Evolutionary conservation across 495 filamentous ascomycete species (phyloP).

Genomic region (Bathelium albidoporum): DNA sequence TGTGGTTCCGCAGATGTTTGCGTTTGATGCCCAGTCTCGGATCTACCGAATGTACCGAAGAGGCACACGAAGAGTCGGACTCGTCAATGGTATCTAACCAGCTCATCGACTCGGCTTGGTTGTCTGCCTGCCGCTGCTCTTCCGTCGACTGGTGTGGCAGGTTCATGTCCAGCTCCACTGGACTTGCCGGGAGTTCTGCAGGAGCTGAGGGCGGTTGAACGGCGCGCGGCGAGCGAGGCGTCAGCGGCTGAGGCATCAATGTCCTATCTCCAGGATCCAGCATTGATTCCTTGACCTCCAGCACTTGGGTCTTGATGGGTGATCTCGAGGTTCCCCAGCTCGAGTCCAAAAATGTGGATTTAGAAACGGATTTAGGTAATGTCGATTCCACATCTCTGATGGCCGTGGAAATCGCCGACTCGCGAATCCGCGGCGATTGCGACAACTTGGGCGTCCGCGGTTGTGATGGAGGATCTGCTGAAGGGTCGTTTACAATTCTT

Average conservation of each 20-base stretch:
- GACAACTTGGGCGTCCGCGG: constrained; percentile 14
- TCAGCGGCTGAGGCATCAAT: constrained; percentile 58
- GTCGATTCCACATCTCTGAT: constrained; percentile 23
- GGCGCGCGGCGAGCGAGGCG: constrained; percentile 40
- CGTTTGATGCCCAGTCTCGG: constrained; percentile 59
- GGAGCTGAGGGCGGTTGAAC: background rate
- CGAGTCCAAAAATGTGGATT: constrained; percentile 15
- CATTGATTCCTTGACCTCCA: constrained; percentile 5
- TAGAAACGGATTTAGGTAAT: constrained; percentile 13
- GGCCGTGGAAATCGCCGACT: constrained; percentile 23
- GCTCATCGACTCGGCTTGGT: constrained; percentile 33
- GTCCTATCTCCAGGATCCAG: constrained; percentile 23
- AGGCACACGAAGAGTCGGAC: constrained; percentile 64
- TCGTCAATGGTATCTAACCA: constrained; percentile 98
- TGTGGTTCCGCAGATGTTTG: constrained; percentile 55
- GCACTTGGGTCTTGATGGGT: background rate
- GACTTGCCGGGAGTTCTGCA: background rate
- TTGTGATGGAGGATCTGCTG: constrained; percentile 11
- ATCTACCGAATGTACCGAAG: constrained; percentile 71
- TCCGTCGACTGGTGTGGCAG: background rate
- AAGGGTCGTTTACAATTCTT: constrained; percentile 31
- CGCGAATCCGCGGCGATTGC: constrained; percentile 12
- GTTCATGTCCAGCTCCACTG: background rate
- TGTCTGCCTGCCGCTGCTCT: background rate
- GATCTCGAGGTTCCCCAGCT: background rate